Base-by-base conservation (phyloP, 495 filamentous ascomycete species). In the Podospora bellae-mahoneyi region DNA sequence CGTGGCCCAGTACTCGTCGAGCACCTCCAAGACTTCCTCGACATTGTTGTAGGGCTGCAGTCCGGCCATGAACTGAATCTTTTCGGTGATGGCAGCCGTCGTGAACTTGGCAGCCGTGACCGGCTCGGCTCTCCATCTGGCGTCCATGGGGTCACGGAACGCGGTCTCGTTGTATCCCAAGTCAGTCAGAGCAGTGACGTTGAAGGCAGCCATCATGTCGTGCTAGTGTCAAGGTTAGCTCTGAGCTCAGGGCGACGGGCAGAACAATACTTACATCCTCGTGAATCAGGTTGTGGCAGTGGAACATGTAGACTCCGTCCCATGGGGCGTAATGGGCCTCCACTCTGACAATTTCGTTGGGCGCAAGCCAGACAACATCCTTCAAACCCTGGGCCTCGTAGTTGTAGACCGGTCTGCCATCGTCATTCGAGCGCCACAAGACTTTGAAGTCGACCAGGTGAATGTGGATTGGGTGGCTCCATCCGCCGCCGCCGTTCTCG, bases 121-220 rank as follows among this genome's bases (percentile, higher is more conserved):
- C 23, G 71, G 59, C 66, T 75, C 73, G 53, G 76, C 76, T 18
- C 73, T 66, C 76, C 75, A 74, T 53, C 74, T 66, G 10, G 20
- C 61, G 27, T 79, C 76, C 71, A 77, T 75, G 39, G 76, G 77
- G 64, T 78, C 77, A 5, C 68, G 54, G 69, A 80, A 82, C 34
- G 74, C 76, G 0, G 75, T 82, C 70, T 85, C 80, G 6, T 73
- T 73, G 72, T 86, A 86, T 9, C 82, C 83, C 54, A 81, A 79
- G 68, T 82, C 76, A 1, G 71, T 62, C 7, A 85, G 74, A n/a
- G 68, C 75, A 6, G 83, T 81, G 48, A 86, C 80, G 67, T 88
- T 88, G 72, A 88, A 87, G 16, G 84, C 85, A 1, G 79, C 84
- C 85, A 87, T 87, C 86, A 87, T 87, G 66, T 85, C 85, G 71